Conservation (phyloP, 768 basidiomycete species). For the Boletus vinaceobasis region DNA sequence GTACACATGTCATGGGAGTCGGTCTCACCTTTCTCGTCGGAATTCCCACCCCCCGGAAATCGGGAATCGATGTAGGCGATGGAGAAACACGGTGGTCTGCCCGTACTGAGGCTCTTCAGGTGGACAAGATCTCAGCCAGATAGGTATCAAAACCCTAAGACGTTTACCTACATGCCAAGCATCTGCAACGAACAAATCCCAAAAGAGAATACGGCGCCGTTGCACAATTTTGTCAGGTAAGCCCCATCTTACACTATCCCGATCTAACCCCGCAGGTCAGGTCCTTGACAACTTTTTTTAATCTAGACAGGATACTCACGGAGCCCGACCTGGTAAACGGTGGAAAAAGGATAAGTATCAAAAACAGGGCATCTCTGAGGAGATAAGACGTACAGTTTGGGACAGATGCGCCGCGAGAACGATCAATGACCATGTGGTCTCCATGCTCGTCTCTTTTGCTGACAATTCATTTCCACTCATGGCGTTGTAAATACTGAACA, state of each 20-base stretch:
- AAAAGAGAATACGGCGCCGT: conserved; percentile 66
- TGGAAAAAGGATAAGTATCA: conserved; percentile 13
- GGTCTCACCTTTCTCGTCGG: conserved; percentile 14
- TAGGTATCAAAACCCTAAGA: background rate
- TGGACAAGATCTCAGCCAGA: conserved; percentile 8
- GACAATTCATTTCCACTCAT: conserved; percentile 62
- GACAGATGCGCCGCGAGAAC: conserved; percentile 64
- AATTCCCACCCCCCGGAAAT: conserved; percentile 41
- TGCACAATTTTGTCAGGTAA: conserved; percentile 61
- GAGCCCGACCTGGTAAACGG: conserved; percentile 56
- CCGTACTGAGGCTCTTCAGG: conserved; percentile 60
- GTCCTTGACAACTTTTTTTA: conserved; percentile 1
- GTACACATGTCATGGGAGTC: conserved; percentile 26
- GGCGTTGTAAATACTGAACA: conserved; percentile 66
- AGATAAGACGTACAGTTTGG: conserved; percentile 50
- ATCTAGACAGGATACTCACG: conserved; percentile 44
- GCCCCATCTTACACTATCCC: conserved; percentile 64
- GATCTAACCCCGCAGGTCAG: conserved; percentile 37
- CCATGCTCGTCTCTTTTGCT: conserved; percentile 63
- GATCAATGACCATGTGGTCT: conserved; percentile 66
- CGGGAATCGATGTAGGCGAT: conserved; percentile 66
- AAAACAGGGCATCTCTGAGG: background rate
- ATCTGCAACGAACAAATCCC: conserved; percentile 75
- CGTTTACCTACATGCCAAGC: conserved; percentile 55
- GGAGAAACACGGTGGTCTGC: conserved; percentile 67